A percentile compares a stretch with the other conserved stretches of the same genome.
These are phyloP conservation scores for Entomortierella chlamydospora DNA, from an alignment of 192 early-diverging fungal species.

Conservation along the genomic window DNA sequence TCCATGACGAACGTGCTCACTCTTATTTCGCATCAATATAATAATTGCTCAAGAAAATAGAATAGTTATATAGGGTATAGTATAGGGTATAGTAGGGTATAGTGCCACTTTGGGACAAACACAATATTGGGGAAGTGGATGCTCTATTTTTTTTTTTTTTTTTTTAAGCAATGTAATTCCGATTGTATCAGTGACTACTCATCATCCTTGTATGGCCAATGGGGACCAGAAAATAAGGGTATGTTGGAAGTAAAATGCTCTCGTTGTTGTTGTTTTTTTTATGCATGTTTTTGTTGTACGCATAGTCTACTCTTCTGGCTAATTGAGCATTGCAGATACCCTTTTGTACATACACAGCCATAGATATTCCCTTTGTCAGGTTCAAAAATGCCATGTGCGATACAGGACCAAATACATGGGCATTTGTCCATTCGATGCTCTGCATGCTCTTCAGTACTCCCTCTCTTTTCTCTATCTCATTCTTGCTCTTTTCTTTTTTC, in stretches of 20 bases:
- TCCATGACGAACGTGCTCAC: too few relatives aligned
- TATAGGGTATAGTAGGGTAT: neutral
- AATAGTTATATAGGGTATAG: too few relatives aligned
- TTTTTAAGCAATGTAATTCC: neutral
- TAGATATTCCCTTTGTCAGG: too few relatives aligned
- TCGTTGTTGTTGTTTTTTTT: too few relatives aligned
- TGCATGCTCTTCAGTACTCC: neutral
- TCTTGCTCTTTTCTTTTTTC: neutral
- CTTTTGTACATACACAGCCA: too few relatives aligned
- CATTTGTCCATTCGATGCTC: neutral
- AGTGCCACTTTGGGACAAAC: neutral
- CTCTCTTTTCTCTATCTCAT: neutral
- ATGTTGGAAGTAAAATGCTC: too few relatives aligned
- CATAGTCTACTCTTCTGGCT: too few relatives aligned
- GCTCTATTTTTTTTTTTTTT: neutral
- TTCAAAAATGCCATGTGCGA: neutral
- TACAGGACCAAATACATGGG: neutral
- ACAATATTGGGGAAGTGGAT: neutral
- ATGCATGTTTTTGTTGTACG: too few relatives aligned
- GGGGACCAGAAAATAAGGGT: neutral
- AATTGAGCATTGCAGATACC: too few relatives aligned
- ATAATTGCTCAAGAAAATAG: too few relatives aligned
- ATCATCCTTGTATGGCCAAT: neutral
- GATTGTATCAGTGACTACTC: neutral
- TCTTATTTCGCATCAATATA: too few relatives aligned